Conservation (phyloP, 805 yeast species). For the Hemisphaericaspora nanyangensis region DNA sequence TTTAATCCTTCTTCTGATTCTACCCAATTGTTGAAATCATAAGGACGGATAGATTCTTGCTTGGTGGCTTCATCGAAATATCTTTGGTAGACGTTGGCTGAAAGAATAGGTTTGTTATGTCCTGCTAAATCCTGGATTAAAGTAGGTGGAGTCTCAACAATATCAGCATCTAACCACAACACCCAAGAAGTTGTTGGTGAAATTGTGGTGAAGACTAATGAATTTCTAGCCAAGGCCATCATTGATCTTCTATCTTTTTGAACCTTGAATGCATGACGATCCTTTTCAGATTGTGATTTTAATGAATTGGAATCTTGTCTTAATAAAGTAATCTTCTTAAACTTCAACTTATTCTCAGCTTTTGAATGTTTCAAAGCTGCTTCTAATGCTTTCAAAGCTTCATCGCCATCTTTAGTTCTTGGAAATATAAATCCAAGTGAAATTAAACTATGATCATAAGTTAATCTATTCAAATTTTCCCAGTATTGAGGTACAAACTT, state of each 20-base stretch:
- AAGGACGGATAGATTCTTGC: constrained; percentile 67
- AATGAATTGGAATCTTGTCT: constrained; percentile 87
- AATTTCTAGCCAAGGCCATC: constrained; percentile 95
- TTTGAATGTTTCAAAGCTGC: constrained; percentile 71
- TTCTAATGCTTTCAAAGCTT: constrained; percentile 68
- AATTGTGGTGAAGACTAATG: constrained; percentile 80
- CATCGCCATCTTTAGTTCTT: constrained; percentile 75
- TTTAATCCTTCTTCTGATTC: constrained; percentile 76
- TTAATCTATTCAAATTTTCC: constrained; percentile 70
- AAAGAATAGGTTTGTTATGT: constrained; percentile 82
- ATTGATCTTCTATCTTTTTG: constrained; percentile 86
- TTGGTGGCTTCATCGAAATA: constrained; percentile 56
- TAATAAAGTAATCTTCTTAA: constrained; percentile 79
- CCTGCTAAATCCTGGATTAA: constrained; percentile 81
- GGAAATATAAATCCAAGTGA: constrained; percentile 94
- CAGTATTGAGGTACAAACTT: constrained; percentile 83
- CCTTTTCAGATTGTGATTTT: constrained; percentile 73
- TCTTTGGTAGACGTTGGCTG: constrained; percentile 92
- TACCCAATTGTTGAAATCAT: constrained; percentile 95
- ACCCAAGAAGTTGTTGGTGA: constrained; percentile 94
- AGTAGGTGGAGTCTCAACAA: constrained; percentile 80
- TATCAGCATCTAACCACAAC: constrained; percentile 94
- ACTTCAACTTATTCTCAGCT: constrained; percentile 56
- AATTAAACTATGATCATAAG: constrained; percentile 80
- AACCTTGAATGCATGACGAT: constrained; percentile 80